These are phyloP conservation scores for Drechslerella stenobrocha DNA, from an alignment of 2,329 filamentous ascomycete species.

Conservation along the genomic window DNA sequence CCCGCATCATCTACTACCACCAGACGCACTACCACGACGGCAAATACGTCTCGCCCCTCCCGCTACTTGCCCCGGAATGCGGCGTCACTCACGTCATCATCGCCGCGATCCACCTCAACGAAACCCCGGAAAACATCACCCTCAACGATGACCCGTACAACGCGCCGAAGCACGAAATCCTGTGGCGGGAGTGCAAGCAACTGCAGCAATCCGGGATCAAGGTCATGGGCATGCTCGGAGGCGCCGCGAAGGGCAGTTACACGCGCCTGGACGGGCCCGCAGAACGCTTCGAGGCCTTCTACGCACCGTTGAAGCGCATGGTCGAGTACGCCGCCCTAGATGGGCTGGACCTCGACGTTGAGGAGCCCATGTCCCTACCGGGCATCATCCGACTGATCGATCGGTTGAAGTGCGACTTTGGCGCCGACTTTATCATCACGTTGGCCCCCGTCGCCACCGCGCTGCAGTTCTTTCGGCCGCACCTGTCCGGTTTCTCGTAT, in stretches of 20 bases:
- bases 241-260: conserved; percentile 76
- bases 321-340: conserved; percentile 67
- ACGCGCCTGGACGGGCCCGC: conserved; percentile 63
- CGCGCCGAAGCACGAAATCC: conserved; percentile 67
- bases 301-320: conserved; percentile 68
- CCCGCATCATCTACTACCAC: conserved; percentile 63
- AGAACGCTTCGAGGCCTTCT: conserved; percentile 71
- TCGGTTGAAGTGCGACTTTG: conserved; percentile 70
- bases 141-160: conserved; percentile 77
- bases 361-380: conserved; percentile 71
- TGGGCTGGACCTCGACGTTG: conserved; percentile 76
- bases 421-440: conserved; percentile 72
- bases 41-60: conserved; percentile 65
- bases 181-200: conserved; percentile 77
- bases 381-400: conserved; percentile 71
- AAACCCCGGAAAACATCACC: conserved; percentile 66
- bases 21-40: conserved; percentile 66
- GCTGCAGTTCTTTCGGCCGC: conserved; percentile 62
- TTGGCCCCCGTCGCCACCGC: conserved; percentile 80
- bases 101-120: conserved; percentile 82
- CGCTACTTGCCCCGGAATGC: conserved; percentile 64
- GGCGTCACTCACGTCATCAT: conserved; percentile 80
- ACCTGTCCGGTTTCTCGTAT: conserved; percentile 82
- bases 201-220: conserved; percentile 75
- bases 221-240: conserved; percentile 83